Evolutionary conservation across 176 grass and related monocot species (phyloP), one percentile per base, ranked within the genome.

Genomic region (Zea luxurians): DNA sequence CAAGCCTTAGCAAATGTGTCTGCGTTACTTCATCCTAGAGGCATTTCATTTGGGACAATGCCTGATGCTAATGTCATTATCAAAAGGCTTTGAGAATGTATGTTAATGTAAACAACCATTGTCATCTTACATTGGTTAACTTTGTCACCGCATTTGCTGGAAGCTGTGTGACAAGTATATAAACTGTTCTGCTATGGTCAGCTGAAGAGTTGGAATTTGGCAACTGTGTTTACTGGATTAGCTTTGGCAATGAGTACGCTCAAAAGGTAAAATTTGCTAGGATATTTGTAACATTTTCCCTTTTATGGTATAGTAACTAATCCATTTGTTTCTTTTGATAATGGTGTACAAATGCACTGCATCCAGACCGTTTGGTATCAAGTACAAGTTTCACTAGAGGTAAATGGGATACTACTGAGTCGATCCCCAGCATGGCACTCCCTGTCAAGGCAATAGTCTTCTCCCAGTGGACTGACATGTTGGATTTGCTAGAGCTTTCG

Each of bases 341-440:
- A 83, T 87, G 43, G 13, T 68, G 55, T 72, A 99, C 92, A 99
- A 85, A 84, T 99, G 95, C 64, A 84, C 90, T 5, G 79, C 91
- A 44, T 95, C 92, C 54, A 95, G 83, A 53, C 89, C 96, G 73
- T 99, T 95, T 62, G 92, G 96, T 60, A 92, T 99, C 81, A 95
- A 93, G 81, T 99, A 99, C 78, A 94, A 95, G 82, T 99, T 99
- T 79, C 96, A 95, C 77, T 99, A 77, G 92, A 95, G 92, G 96
- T 99, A 84, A 89, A 27, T 27, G 52, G 38, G 38, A 40, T 40
- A 40, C 38, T 40, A 40, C 38, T 40, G 38, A 40, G 4, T 40
- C 38, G 4, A 40, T 40, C 4, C 38, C 38, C 38, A 40, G 38
- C 38, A 40, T 40, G 38, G 38, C 38, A 40, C 38, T 40, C 38